Percentiles rank a stretch among this genome's conserved stretches.
Conservation (phyloP, 768 basidiomycete genomes). For the Dendrothele bispora region DNA sequence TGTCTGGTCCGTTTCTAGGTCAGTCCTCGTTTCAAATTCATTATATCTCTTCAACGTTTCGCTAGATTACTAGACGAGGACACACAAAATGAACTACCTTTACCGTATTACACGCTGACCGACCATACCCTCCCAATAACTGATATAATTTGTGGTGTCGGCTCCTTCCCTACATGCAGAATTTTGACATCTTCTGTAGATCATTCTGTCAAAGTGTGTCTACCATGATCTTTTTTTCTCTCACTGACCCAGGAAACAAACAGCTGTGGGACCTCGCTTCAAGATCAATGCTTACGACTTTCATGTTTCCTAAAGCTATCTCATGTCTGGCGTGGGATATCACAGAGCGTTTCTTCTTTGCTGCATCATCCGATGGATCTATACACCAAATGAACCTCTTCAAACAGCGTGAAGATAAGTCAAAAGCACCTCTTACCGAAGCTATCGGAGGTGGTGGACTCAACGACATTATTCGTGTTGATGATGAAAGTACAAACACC, state of each 20-base stretch:
- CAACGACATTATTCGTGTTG: slow-evolving; percentile 70
- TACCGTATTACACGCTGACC: slow-evolving; percentile 76
- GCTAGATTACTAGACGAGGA: slow-evolving; percentile 77
- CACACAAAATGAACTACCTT: slow-evolving; percentile 69
- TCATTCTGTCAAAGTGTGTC: slow-evolving; percentile 83
- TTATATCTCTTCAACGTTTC: slow-evolving; percentile 5
- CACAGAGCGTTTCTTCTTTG: slow-evolving; percentile 89
- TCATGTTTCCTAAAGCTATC: slow-evolving; percentile 81
- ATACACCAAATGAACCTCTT: slow-evolving; percentile 83
- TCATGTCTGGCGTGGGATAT: slow-evolving; percentile 72
- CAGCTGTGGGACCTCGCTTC: slow-evolving; percentile 80
- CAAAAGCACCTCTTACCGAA: slow-evolving; percentile 53
- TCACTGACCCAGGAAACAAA: slow-evolving; percentile 8
- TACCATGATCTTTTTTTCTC: slow-evolving; percentile 4
- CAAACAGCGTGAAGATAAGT: slow-evolving; percentile 55
- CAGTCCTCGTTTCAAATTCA: slow-evolving; percentile 26
- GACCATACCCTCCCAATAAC: slow-evolving; percentile 94
- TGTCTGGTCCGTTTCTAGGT: slow-evolving; percentile 91
- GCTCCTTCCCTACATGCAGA: slow-evolving; percentile 74
- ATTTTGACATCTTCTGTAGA: slow-evolving; percentile 83
- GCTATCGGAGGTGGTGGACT: slow-evolving; percentile 76
- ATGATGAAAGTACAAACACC: slow-evolving; percentile 45
- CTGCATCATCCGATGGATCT: slow-evolving; percentile 71
- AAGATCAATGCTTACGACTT: slow-evolving; percentile 77
- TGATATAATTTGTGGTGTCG: slow-evolving; percentile 78